A percentile compares a stretch with the other conserved stretches of the same genome.
phyloP scores from a whole-genome alignment of 2,329 filamentous ascomycete species.

The Aspergillus sp. region DNA sequence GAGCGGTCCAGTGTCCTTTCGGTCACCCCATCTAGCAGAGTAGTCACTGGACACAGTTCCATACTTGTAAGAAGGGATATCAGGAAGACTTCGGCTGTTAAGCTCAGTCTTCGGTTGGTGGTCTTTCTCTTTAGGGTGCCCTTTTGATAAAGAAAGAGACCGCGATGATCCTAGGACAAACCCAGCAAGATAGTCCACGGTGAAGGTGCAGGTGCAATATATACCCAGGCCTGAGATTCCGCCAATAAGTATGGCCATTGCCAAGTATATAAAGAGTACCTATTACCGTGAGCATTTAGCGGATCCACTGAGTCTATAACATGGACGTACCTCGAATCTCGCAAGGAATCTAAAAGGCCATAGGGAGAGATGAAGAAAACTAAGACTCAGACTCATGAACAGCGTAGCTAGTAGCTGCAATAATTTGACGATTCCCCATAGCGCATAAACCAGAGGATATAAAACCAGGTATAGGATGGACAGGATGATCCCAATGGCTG shows the following conservation, averaged over 20 bases:
- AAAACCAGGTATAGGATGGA: not conserved
- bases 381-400: conserved; percentile 42
- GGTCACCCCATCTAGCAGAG: conserved; percentile 1
- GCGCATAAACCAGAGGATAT: conserved; percentile 1
- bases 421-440: conserved; percentile 16
- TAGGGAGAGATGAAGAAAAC: conserved; percentile 34
- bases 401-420: conserved; percentile 40
- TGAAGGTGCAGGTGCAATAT: conserved; percentile 49
- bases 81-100: conserved; percentile 7
- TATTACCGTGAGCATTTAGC: conserved; percentile 18
- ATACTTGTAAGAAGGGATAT: not conserved
- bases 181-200: conserved; percentile 43
- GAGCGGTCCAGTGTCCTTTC: not conserved
- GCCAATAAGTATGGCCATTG: conserved; percentile 62
- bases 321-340: conserved; percentile 48
- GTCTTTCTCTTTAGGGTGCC: conserved; percentile 8
- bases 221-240: conserved; percentile 55
- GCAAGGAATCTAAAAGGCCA: conserved; percentile 47
- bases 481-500: not conserved
- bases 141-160: not conserved
- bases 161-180: conserved; percentile 37
- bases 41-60: not conserved
- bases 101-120: conserved; percentile 8
- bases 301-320: conserved; percentile 9
- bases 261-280: conserved; percentile 51